These are phyloP conservation scores for Zizania palustris DNA, from an alignment of 202 grass and related monocot species.

Conservation along the genomic window DNA sequence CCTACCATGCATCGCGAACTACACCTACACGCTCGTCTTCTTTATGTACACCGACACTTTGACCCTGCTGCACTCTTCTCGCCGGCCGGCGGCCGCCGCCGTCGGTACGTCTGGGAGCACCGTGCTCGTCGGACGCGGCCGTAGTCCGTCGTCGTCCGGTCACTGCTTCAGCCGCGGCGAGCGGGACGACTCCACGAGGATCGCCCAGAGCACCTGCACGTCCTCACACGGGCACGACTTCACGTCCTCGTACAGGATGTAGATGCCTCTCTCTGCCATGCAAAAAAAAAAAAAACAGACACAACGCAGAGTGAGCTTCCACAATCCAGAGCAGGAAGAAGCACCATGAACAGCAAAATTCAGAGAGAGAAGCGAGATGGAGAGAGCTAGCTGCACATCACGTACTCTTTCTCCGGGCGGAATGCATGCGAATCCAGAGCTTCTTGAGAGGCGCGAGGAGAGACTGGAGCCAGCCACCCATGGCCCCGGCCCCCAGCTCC, in stretches of 20 bases:
- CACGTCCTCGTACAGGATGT: conserved; percentile 87
- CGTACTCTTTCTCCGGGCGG: conserved; percentile 65
- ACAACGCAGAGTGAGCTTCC: too few relatives aligned
- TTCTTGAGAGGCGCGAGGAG: conserved; percentile 73
- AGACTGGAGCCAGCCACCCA: conserved; percentile 69
- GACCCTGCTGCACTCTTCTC: not conserved
- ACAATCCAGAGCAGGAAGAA: too few relatives aligned
- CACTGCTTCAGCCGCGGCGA: conserved; percentile 59
- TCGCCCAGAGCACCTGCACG: conserved; percentile 83
- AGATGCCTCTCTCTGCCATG: conserved; percentile 59
- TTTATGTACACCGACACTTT: conserved; percentile 52
- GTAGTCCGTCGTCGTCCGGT: not conserved
- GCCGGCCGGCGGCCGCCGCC: conserved; percentile 1
- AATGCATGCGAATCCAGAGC: conserved; percentile 82
- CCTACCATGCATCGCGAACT: not conserved
- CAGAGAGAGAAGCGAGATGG: not conserved
- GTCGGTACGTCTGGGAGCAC: conserved; percentile 43
- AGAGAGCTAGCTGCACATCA: not conserved
- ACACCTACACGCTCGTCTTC: not conserved
- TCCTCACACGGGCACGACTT: conserved; percentile 89
- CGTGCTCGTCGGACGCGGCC: conserved; percentile 42
- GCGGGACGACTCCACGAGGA: conserved; percentile 67
- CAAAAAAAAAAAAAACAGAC: not conserved
- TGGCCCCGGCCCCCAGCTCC: conserved; percentile 23
- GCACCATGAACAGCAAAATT: not conserved